These are phyloP conservation scores for Lachnum nothofagi DNA, from an alignment of 2,329 filamentous ascomycete species.

Conservation along the genomic window DNA sequence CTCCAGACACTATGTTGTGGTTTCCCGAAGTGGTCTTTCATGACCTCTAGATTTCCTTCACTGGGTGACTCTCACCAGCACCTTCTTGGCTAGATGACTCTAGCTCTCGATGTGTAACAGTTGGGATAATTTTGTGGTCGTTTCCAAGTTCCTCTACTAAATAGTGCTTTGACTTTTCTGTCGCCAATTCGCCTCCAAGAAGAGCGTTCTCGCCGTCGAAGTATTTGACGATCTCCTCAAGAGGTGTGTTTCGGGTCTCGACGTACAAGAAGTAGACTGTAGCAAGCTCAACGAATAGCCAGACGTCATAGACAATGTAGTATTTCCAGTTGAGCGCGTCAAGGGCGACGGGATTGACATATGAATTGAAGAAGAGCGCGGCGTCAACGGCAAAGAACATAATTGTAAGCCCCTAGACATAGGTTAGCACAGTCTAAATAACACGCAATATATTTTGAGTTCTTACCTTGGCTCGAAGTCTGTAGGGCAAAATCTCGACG, in stretches of 20 bases:
- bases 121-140: not conserved
- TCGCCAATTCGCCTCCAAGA: conserved; percentile 23
- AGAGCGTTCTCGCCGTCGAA: conserved; percentile 41
- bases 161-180: conserved; percentile 19
- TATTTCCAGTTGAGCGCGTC: conserved; percentile 38
- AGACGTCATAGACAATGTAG: conserved; percentile 40
- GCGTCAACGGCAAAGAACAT: conserved; percentile 42
- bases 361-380: conserved; percentile 42
- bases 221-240: conserved; percentile 42
- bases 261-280: conserved; percentile 34
- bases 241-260: conserved; percentile 40
- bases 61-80: not conserved
- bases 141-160: conserved; percentile 16
- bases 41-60: not conserved
- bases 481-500: conserved; percentile 29
- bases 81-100: not conserved
- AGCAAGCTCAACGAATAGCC: conserved; percentile 26
- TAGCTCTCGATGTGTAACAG: not conserved
- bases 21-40: conserved; percentile 10
- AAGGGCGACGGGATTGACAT: conserved; percentile 41
- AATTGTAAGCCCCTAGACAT: conserved; percentile 34
- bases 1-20: not conserved
- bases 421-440: not conserved
- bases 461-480: conserved; percentile 26
- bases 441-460: not conserved